phyloP scores from a whole-genome alignment of 805 yeast species.

The Ogataea salicorniae region DNA sequence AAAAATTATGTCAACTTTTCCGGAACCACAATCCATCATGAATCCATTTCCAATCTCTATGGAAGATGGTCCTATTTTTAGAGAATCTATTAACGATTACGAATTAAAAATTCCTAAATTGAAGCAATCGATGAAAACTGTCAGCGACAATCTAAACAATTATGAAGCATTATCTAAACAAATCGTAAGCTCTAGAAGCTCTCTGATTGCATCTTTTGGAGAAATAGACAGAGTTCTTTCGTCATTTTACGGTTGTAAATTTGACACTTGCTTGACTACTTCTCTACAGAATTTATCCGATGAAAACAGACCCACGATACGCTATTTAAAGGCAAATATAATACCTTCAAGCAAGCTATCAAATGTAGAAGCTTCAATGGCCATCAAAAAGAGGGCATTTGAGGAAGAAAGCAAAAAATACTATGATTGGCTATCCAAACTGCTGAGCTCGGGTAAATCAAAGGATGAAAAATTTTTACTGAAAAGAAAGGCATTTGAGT shows the following conservation, averaged over 20 bases:
- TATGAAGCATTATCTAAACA: slow-evolving; percentile 20
- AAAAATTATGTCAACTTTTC: background rate
- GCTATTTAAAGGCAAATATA: slow-evolving; percentile 11
- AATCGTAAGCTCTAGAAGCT: slow-evolving; percentile 9
- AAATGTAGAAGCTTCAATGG: slow-evolving; percentile 12
- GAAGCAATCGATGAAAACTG: slow-evolving; percentile 12
- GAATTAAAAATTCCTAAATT: slow-evolving; percentile 23
- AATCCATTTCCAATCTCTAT: slow-evolving; percentile 26
- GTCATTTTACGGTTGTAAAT: slow-evolving; percentile 11
- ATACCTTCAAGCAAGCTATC: slow-evolving; percentile 7
- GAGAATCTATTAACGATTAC: slow-evolving; percentile 25
- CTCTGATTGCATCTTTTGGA: slow-evolving; percentile 9
- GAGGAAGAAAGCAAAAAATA: slow-evolving; percentile 34
- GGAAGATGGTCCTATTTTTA: slow-evolving; percentile 35
- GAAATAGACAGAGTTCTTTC: slow-evolving; percentile 10
- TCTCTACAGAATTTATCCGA: slow-evolving; percentile 13
- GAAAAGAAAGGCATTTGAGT: slow-evolving; percentile 27
- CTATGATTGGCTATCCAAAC: slow-evolving; percentile 33
- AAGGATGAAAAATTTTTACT: slow-evolving; percentile 30
- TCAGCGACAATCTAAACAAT: slow-evolving; percentile 11
- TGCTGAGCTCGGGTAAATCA: slow-evolving; percentile 29
- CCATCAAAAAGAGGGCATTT: slow-evolving; percentile 22
- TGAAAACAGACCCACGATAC: slow-evolving; percentile 14
- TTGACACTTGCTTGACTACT: slow-evolving; percentile 8
- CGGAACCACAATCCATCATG: background rate